Evolutionary conservation across 2,329 filamentous ascomycete species (phyloP).

Genomic region (Xylariaceae sp.): DNA sequence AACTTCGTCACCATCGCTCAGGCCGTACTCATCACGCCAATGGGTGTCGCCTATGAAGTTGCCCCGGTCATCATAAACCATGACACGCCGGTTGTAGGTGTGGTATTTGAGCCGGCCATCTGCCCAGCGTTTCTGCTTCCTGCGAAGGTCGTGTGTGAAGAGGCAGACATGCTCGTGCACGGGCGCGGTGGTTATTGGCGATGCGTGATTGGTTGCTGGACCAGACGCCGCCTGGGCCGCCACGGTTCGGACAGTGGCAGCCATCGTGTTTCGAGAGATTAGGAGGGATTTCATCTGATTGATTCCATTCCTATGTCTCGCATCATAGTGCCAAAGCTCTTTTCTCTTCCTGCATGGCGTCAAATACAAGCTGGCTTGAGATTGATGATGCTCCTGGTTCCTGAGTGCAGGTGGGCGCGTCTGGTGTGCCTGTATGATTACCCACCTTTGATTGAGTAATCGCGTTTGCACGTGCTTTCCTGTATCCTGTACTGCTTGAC

Average conservation of each 20-base stretch:
- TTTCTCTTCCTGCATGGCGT: no score
- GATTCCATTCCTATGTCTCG: no score
- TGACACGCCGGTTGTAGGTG: slow-evolving; percentile 82
- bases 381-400: no score
- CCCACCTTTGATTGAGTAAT: no score
- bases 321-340: no score
- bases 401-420: no score
- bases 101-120: slow-evolving; percentile 86
- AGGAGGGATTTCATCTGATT: no score
- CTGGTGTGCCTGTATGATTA: slow-evolving; percentile 2
- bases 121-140: slow-evolving; percentile 90
- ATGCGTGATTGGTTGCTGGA: slow-evolving; percentile 14
- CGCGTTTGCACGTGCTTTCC: slow-evolving; percentile 24
- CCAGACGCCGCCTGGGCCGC: slow-evolving; percentile 19
- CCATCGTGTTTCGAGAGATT: slow-evolving; percentile 18
- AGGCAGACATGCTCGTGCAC: slow-evolving; percentile 82
- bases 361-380: no score
- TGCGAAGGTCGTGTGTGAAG: slow-evolving; percentile 76
- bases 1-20: slow-evolving; percentile 78
- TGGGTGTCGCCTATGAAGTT: slow-evolving; percentile 82
- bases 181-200: slow-evolving; percentile 42
- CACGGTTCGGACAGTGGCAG: slow-evolving; percentile 18
- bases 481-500: no score
- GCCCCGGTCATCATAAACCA: slow-evolving; percentile 79
- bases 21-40: slow-evolving; percentile 62